Conservation (phyloP, 2,329 filamentous ascomycete genomes). For the Nothophoma quercina region DNA sequence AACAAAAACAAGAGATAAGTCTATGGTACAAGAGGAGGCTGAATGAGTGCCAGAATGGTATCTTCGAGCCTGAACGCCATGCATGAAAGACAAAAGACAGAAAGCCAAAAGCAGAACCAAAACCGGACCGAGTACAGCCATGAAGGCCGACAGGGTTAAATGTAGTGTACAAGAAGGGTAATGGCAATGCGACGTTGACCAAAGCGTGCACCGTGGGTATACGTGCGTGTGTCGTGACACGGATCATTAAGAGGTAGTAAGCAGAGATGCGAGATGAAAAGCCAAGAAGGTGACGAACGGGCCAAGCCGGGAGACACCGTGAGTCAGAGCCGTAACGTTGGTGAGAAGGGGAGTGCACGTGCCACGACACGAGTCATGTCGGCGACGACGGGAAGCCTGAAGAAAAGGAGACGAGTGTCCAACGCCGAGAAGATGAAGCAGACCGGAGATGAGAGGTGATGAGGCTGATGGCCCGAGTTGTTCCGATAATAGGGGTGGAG, state of each 20-base stretch:
- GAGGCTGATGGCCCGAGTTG: conserved; percentile 4
- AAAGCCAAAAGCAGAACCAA: conserved; percentile 22
- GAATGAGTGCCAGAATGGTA: conserved; percentile 46
- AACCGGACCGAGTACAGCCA: conserved; percentile 26
- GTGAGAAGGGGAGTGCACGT: conserved; percentile 29
- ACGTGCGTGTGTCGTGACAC: conserved; percentile 19
- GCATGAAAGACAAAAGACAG: conserved; percentile 18
- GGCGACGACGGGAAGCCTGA: conserved; percentile 20
- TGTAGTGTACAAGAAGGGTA: conserved; percentile 44
- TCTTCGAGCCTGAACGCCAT: conserved; percentile 35
- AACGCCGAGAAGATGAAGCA: conserved; percentile 17
- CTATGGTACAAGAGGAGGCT: conserved; percentile 43
- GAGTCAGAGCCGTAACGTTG: conserved; percentile 30
- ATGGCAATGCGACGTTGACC: conserved; percentile 10
- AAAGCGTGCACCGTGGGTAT: conserved; percentile 15
- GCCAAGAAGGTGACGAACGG: conserved; percentile 15
- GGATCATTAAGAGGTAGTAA: conserved; percentile 22
- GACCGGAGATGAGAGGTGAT: conserved; percentile 26
- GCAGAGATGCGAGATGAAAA: conserved; percentile 19
- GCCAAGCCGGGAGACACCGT: conserved; percentile 23
- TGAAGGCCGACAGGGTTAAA: conserved; percentile 32
- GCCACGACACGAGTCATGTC: conserved; percentile 22
- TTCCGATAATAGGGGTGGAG: conserved; percentile 14
- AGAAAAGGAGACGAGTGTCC: conserved; percentile 12
- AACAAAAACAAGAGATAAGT: conserved; percentile 12